Base-by-base conservation (phyloP, 768 basidiomycete species). In the Tricholoma terreum region DNA sequence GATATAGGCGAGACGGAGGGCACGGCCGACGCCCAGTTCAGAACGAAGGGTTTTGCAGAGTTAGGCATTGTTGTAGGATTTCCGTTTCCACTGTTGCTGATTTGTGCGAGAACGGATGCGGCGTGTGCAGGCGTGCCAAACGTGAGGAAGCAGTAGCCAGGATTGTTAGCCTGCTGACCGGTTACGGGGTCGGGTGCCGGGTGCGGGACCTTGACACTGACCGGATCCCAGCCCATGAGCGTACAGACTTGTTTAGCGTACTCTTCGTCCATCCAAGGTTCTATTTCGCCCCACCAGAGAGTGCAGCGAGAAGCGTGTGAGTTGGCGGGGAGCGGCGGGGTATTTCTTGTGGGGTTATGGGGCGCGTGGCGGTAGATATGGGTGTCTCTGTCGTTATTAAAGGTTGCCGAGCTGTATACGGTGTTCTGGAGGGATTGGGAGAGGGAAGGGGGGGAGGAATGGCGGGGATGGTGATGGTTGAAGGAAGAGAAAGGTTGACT, bases 211-310 rank as follows among this genome's bases (percentile, higher is more conserved):
- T 86, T 86, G 74, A 91, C 84, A 69, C 70, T 80, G 67, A 84
- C 77, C 14, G 86, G 82, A 57, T 92, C 89, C 93, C 94, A 95
- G 56, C 87, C 84, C 89, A 94, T 91, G 67, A 93, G 76, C 45
- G 71, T 75, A 73, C 92, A 92, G 66, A 94, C 90, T 69, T 92
- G 89, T 72, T 89, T 88, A 43, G 87, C 90, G 77, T 94, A 96
- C 70, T 91, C 89, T 82, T 94, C 92, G 75, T 95, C 92, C 94
- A 96, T 95, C 94, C 94, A 96, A 63, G 88, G 85, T 72, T 96
- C 94, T 54, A 96, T 83, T 66, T 92, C 89, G 62, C 86, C 85
- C 85, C 94, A 91, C 80, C 85, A 90, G 63, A 93, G 83, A 40
- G 90, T 89, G 58, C 80, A 81, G 68, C 82, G 81, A 49, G 78